phyloP scores from a whole-genome alignment of 1,284 basidiomycete genomes.

The Microbotryum violaceum region DNA sequence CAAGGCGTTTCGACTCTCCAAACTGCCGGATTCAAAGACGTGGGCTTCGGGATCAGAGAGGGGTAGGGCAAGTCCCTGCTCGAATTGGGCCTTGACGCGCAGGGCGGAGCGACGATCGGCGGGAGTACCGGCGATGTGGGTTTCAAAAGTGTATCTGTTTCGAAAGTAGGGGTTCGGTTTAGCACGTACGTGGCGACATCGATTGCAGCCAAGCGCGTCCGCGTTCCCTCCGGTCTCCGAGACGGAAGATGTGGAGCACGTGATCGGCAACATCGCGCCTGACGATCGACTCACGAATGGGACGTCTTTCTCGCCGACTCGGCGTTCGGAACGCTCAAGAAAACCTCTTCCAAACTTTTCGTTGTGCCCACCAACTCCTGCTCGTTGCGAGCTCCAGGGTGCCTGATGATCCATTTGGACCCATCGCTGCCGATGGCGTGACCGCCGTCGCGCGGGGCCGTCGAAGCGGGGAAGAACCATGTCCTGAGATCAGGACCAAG shows the following conservation, averaged over 20 bases:
- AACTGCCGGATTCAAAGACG: constrained; percentile 31
- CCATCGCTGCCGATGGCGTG: no score
- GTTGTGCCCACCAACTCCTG: constrained; percentile 22
- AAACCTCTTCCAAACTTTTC: constrained; percentile 22
- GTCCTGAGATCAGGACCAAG: no score
- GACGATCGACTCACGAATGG: constrained; percentile 6
- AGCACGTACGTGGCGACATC: no score
- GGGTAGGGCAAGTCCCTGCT: constrained; percentile 23
- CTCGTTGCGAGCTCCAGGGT: no score
- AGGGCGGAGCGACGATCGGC: constrained; percentile 27
- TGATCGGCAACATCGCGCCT: no score
- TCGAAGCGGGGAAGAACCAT: no score
- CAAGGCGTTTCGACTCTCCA: constrained; percentile 12
- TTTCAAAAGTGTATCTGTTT: constrained; percentile 22
- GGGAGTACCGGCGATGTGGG: constrained; percentile 33
- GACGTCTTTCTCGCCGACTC: constrained; percentile 6
- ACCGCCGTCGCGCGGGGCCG: no score
- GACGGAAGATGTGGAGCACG: no score
- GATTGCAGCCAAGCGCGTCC: no score
- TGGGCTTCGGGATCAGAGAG: constrained; percentile 7
- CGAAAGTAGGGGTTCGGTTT: no score
- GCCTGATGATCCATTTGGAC: no score
- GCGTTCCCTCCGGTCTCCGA: no score
- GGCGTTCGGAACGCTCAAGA: constrained; percentile 3
- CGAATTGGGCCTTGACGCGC: constrained; percentile 31